Conservation (phyloP, 805 yeast species). For the Clavispora phyllophila region DNA sequence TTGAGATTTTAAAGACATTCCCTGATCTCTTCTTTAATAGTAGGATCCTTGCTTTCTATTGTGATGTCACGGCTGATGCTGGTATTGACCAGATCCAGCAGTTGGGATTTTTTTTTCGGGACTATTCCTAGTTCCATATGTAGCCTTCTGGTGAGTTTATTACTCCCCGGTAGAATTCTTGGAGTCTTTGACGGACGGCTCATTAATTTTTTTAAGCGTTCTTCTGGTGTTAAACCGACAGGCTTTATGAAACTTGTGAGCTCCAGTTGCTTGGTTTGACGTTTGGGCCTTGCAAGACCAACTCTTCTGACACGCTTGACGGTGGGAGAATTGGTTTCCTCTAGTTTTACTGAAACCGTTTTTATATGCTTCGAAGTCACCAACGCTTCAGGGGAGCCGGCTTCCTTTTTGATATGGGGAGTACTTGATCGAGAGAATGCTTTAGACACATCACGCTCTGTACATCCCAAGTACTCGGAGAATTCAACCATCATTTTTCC, state of each 20-base stretch:
- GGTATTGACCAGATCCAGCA: background rate
- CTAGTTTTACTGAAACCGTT: background rate
- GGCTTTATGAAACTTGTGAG: background rate
- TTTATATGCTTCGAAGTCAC: background rate
- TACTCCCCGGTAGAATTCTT: constrained; percentile 10
- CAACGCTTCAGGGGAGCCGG: background rate
- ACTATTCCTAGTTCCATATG: constrained; percentile 2
- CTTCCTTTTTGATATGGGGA: background rate
- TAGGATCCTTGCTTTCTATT: background rate
- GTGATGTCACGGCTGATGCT: background rate
- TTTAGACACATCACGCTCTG: constrained; percentile 34
- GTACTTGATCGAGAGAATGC: constrained; percentile 8
- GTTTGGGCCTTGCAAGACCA: background rate
- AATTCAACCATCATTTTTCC: constrained; percentile 26
- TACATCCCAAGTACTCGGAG: constrained; percentile 24
- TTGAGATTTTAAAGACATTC: background rate
- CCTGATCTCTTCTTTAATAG: background rate
- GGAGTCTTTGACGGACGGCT: background rate
- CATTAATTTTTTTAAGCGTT: constrained; percentile 1
- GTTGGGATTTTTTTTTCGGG: background rate
- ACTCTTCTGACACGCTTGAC: background rate
- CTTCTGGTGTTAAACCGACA: background rate
- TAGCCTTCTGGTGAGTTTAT: constrained; percentile 5
- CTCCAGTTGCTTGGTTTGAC: background rate
- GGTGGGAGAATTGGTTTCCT: background rate